Evolutionary conservation across 805 yeast genomes (phyloP).

Genomic region (Schizosaccharomyces osmophilus): DNA sequence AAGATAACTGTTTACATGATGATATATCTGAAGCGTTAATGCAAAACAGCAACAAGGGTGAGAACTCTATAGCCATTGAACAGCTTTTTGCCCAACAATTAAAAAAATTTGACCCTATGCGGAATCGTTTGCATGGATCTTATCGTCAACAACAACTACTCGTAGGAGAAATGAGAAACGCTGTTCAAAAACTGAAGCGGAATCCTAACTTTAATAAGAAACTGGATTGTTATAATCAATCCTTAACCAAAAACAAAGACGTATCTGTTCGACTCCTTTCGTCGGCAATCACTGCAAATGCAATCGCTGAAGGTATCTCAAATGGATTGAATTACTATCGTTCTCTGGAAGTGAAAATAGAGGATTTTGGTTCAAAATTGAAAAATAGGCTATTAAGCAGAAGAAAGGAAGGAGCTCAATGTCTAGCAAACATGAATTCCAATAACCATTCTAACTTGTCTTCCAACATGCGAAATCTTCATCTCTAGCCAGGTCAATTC

Average conservation of each 20-base stretch:
- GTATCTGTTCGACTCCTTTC: not conserved
- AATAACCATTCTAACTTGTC: not conserved
- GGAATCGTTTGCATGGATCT: not conserved
- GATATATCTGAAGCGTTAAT: not conserved
- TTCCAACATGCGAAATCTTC: not conserved
- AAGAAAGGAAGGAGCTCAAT: not conserved
- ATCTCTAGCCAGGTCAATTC: not conserved
- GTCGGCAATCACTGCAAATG: not conserved
- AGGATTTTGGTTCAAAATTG: not conserved
- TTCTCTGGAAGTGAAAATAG: not conserved
- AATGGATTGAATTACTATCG: not conserved
- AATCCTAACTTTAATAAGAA: not conserved
- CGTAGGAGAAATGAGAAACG: not conserved
- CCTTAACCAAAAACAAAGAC: not conserved
- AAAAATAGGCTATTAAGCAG: not conserved
- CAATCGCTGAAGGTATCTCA: not conserved
- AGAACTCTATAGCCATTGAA: not conserved
- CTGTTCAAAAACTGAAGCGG: not conserved
- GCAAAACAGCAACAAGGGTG: not conserved
- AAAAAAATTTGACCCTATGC: not conserved
- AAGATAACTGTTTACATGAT: not conserved
- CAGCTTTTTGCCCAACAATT: not conserved
- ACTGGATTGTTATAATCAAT: not conserved
- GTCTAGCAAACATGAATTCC: not conserved
- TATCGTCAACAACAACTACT: not conserved